Percentiles rank a stretch among this genome's conserved stretches.
phyloP scores from a whole-genome alignment of 257 asterid species.

The Solanum etuberosum region DNA sequence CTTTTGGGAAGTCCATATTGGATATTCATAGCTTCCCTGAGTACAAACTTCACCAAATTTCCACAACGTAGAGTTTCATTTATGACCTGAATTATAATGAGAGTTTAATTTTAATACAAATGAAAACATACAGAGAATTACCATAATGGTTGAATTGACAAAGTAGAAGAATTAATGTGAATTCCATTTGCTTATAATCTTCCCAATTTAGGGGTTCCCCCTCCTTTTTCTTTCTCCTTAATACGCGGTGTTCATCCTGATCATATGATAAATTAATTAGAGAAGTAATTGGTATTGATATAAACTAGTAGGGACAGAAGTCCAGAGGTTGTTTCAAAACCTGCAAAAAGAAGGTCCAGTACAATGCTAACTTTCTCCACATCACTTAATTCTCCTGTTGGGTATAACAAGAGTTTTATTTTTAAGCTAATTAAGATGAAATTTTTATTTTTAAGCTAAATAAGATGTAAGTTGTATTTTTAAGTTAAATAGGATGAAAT shows the following conservation, averaged over 20 bases:
- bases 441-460: too few relatives aligned
- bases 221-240: constrained; percentile 31
- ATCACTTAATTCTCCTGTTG: constrained; percentile 25
- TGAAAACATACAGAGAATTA: background rate
- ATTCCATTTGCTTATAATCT: constrained; percentile 69
- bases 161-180: constrained; percentile 14
- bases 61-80: constrained; percentile 71
- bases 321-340: constrained; percentile 83
- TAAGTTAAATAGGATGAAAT: too few relatives aligned
- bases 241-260: constrained; percentile 46
- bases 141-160: too few relatives aligned
- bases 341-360: constrained; percentile 60
- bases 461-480: too few relatives aligned
- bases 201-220: constrained; percentile 50
- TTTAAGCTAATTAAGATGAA: too few relatives aligned
- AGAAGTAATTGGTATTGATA: background rate
- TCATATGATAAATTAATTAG: background rate
- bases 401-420: too few relatives aligned
- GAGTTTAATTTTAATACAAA: background rate
- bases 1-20: constrained; percentile 57
- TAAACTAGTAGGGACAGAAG: constrained; percentile 55
- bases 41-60: constrained; percentile 70
- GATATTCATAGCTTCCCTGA: constrained; percentile 48
- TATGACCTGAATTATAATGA: constrained; percentile 29
- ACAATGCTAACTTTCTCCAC: constrained; percentile 56